Percentiles rank a stretch among this genome's conserved stretches.
Evolutionary conservation across 345 rosid genomes (phyloP).

Genomic region (Jatropha curcas): DNA sequence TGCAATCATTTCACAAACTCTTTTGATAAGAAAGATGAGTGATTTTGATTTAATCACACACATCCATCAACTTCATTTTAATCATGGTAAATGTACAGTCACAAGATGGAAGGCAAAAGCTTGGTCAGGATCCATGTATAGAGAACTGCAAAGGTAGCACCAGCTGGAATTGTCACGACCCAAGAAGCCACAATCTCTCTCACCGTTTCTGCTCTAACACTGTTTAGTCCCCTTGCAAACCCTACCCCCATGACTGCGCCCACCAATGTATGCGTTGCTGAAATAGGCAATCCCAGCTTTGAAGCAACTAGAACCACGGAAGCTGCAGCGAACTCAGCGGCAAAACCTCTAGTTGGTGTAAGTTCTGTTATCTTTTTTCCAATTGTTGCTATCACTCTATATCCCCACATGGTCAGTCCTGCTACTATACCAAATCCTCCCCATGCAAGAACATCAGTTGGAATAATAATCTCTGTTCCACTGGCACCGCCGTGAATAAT

Average conservation of each 20-base stretch:
- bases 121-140: constrained; percentile 91
- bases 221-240: constrained; percentile 88
- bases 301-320: constrained; percentile 91
- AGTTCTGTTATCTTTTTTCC: constrained; percentile 97
- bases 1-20: constrained; percentile 21
- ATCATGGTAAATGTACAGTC: constrained; percentile 34
- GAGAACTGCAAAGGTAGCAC: constrained; percentile 72
- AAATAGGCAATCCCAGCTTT: constrained; percentile 81
- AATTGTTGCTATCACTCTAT: constrained; percentile 89
- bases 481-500: constrained; percentile 74
- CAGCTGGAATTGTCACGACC: constrained; percentile 89
- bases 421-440: constrained; percentile 98
- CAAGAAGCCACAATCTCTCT: constrained; percentile 88
- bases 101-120: constrained; percentile 59
- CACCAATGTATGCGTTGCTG: constrained; percentile 89
- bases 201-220: constrained; percentile 86
- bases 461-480: constrained; percentile 68
- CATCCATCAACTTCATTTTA: constrained; percentile 22
- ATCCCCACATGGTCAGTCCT: constrained; percentile 86
- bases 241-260: constrained; percentile 99
- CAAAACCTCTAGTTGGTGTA: constrained; percentile 94
- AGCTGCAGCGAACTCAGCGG: constrained; percentile 96
- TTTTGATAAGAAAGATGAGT: constrained; percentile 7
- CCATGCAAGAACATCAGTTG: constrained; percentile 87
- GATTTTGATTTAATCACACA: constrained; percentile 28